These are phyloP conservation scores for Botrytis squamosa DNA, from an alignment of 2,329 filamentous ascomycete species.

Conservation along the genomic window DNA sequence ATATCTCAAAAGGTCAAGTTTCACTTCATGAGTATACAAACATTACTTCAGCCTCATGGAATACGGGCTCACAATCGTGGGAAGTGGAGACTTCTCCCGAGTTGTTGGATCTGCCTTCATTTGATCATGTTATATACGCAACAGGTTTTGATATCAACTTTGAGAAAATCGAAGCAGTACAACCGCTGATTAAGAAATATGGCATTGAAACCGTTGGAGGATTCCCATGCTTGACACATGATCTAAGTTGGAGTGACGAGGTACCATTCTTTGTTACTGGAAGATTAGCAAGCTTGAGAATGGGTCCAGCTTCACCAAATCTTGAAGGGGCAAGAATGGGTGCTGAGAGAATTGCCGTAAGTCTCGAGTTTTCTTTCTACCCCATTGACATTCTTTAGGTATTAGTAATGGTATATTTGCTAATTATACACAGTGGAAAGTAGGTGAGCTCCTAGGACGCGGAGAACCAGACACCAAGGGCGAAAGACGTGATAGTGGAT, in stretches of 20 bases:
- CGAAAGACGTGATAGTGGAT: slow-evolving; percentile 23
- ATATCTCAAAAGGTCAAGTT: slow-evolving; percentile 24
- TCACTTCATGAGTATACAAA: slow-evolving; percentile 27
- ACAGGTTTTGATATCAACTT: slow-evolving; percentile 70
- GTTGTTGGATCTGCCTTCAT: slow-evolving; percentile 45
- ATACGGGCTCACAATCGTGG: slow-evolving; percentile 49
- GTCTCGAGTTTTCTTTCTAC: neutral
- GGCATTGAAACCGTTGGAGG: slow-evolving; percentile 64
- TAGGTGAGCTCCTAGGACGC: slow-evolving; percentile 27
- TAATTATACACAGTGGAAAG: slow-evolving; percentile 25
- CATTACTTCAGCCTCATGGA: slow-evolving; percentile 53
- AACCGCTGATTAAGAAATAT: slow-evolving; percentile 56
- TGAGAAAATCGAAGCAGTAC: slow-evolving; percentile 57
- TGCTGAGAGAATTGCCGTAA: slow-evolving; percentile 57
- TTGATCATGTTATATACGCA: slow-evolving; percentile 49
- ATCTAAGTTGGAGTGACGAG: slow-evolving; percentile 72
- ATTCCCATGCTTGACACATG: slow-evolving; percentile 70
- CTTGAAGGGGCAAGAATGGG: slow-evolving; percentile 70
- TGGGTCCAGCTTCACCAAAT: slow-evolving; percentile 73
- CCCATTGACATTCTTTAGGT: neutral
- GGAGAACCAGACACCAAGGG: neutral
- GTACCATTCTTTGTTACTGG: slow-evolving; percentile 73
- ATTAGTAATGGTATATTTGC: neutral
- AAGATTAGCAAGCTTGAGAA: slow-evolving; percentile 61
- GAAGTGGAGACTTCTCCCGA: slow-evolving; percentile 49